Percentiles rank a stretch among this genome's conserved stretches.
Evolutionary conservation across 2,329 filamentous ascomycete genomes (phyloP).

Genomic region (Pyrenophora teres): DNA sequence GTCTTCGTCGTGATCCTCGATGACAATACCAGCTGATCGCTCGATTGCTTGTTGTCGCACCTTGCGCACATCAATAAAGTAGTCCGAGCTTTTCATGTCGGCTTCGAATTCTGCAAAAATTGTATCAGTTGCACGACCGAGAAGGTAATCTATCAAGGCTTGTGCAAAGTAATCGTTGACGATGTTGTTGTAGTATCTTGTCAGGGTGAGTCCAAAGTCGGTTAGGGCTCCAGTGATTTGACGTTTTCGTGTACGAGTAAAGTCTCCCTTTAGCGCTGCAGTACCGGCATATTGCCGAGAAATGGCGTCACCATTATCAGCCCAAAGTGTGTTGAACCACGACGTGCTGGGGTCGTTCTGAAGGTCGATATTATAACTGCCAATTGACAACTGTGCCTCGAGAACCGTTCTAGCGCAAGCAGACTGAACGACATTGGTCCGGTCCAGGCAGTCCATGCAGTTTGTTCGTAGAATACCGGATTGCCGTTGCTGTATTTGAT

Average conservation of each 20-base stretch:
- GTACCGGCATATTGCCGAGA: slow-evolving; percentile 96
- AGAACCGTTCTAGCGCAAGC: slow-evolving; percentile 84
- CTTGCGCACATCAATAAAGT: slow-evolving; percentile 81
- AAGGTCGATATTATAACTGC: slow-evolving; percentile 76
- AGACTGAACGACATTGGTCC: slow-evolving; percentile 94
- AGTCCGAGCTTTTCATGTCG: slow-evolving; percentile 91
- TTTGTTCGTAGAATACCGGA: slow-evolving; percentile 86
- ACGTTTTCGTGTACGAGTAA: slow-evolving; percentile 86
- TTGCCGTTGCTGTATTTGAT: slow-evolving; percentile 58
- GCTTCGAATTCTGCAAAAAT: slow-evolving; percentile 95
- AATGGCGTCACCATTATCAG: slow-evolving; percentile 95
- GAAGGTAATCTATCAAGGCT: slow-evolving; percentile 88
- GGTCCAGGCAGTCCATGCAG: slow-evolving; percentile 97
- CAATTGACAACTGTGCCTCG: slow-evolving; percentile 74
- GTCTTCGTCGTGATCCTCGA: slow-evolving; percentile 76
- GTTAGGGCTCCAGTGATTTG: slow-evolving; percentile 90
- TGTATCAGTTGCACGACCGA: slow-evolving; percentile 81
- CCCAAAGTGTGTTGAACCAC: slow-evolving; percentile 98
- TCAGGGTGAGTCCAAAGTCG: slow-evolving; percentile 86
- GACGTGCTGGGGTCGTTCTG: slow-evolving; percentile 77
- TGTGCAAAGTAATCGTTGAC: slow-evolving; percentile 98
- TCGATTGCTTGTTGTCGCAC: slow-evolving; percentile 90
- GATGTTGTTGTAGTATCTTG: slow-evolving; percentile 80
- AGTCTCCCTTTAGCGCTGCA: slow-evolving; percentile 94
- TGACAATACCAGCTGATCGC: slow-evolving; percentile 81